These are phyloP conservation scores for Pyrenochaeta sp. DNA, from an alignment of 2,329 filamentous ascomycete genomes.

Conservation along the genomic window DNA sequence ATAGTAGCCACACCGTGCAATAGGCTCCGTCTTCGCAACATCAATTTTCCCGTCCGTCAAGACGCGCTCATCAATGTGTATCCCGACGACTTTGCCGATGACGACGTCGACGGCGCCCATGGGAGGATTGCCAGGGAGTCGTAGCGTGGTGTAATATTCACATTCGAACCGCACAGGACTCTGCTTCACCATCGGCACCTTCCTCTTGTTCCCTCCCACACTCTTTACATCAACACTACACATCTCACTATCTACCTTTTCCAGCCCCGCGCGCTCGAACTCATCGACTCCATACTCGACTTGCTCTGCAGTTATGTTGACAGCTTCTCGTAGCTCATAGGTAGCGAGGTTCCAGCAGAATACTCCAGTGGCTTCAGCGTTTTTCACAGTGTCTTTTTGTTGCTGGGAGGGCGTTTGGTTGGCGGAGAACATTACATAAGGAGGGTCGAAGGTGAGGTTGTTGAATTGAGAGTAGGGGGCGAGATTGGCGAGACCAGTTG, in stretches of 20 bases:
- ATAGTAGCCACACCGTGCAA: conserved; percentile 68
- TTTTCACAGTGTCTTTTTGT: conserved; percentile 66
- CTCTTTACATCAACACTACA: conserved; percentile 35
- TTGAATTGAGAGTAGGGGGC: conserved; percentile 70
- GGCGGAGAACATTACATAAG: conserved; percentile 68
- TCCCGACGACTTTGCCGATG: conserved; percentile 64
- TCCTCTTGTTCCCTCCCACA: conserved; percentile 1
- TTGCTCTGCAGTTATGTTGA: conserved; percentile 64
- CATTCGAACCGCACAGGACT: conserved; percentile 69
- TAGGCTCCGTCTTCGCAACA: conserved; percentile 65
- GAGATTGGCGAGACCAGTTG: conserved; percentile 60
- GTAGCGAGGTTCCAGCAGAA: conserved; percentile 70
- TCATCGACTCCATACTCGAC: conserved; percentile 62
- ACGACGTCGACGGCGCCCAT: conserved; percentile 67
- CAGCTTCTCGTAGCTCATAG: conserved; percentile 62
- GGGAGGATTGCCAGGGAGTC: conserved; percentile 64
- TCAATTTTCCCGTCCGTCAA: conserved; percentile 65
- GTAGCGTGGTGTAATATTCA: conserved; percentile 61
- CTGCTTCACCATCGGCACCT: conserved; percentile 61
- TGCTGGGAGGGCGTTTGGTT: conserved; percentile 60
- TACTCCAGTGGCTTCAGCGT: conserved; percentile 63
- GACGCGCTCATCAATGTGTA: conserved; percentile 65
- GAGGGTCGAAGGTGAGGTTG: conserved; percentile 69
- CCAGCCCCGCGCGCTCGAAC: conserved; percentile 60
- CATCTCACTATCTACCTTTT: conserved; percentile 56